Conservation (phyloP, 148 eudicot species). For the Chenopodium album region DNA sequence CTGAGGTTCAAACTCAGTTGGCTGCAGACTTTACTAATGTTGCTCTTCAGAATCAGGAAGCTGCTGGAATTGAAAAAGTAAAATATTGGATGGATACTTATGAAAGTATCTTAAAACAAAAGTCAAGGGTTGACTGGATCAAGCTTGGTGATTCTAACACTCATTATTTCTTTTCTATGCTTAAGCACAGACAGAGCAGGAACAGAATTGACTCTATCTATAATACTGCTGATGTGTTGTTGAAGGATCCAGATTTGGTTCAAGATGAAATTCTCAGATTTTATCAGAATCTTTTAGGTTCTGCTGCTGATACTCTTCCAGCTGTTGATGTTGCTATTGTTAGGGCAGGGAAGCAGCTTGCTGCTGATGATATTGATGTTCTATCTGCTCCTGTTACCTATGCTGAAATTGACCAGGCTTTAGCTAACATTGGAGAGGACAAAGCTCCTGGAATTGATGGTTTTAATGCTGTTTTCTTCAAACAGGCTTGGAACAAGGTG, state of each 20-base stretch:
- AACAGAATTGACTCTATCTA: background rate
- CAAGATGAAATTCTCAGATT: background rate
- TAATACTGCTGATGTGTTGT: background rate
- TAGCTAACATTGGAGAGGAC: background rate
- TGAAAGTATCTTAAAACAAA: background rate
- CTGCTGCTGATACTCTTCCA: background rate
- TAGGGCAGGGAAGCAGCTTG: background rate
- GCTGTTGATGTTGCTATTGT: background rate
- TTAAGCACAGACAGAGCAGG: background rate
- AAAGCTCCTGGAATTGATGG: background rate
- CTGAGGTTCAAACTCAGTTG: no score
- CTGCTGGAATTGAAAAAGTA: background rate
- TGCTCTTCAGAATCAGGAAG: background rate
- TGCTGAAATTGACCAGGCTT: background rate
- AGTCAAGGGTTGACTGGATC: background rate
- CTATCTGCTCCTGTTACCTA: background rate
- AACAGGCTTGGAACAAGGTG: background rate
- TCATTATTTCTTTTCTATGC: background rate
- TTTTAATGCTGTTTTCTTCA: background rate
- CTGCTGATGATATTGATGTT: rapidly evolving
- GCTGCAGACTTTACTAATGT: no score
- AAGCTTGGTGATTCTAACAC: background rate
- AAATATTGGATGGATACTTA: background rate
- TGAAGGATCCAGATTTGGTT: background rate
- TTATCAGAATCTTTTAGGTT: background rate